Evolutionary conservation across 805 yeast genomes (phyloP), one percentile per base, ranked within the genome.

Genomic region (Zygosaccharomyces lentus): DNA sequence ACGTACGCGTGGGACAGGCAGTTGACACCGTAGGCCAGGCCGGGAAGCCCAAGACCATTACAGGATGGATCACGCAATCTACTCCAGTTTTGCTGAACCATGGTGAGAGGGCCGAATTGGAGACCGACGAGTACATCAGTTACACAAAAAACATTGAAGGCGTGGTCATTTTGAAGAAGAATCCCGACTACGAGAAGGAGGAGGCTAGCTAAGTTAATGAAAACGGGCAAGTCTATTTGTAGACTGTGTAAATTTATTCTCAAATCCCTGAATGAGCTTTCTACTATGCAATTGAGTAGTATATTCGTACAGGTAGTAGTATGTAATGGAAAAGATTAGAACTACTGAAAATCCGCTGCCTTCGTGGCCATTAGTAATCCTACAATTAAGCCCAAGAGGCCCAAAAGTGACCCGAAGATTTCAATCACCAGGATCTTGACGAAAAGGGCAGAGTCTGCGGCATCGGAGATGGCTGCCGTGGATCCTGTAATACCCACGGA

Each of bases 61-160:
- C 99, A 3, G 99, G 99, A 30, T 93, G 99, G 99, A 98, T 93
- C 16, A 93, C 99, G 1, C 99, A 93, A 62, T 86, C 93, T 4
- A 93, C 99, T 0, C 99, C 99, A 0, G 99, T 93, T 16, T 73
- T 93, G 57, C 74, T 93, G 46, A 90, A 93, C 34, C 82, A 82
- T 57, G 98, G 98, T 36, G 99, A 93, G 67, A 77, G 97, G 52
- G 99, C 99, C 0, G 99, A 93, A 67, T 73, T 93, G 55, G 99
- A 95, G 64, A 72, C 67, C 46, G 89, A 86, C 57, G 96, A 93
- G 69, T 93, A 90, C 70, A 75, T 87, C 51, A 81, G 95, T 50
- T 75, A 88, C 56, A 78, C 93, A 9, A 77, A 81, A 47, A 78
- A 90, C 36, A 74, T 93, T 53, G 99, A 93, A 66, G 99, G 99